A percentile compares a stretch with the other conserved stretches of the same genome.
Conservation (phyloP, 495 filamentous ascomycete genomes). For the Podospora appendiculata region DNA sequence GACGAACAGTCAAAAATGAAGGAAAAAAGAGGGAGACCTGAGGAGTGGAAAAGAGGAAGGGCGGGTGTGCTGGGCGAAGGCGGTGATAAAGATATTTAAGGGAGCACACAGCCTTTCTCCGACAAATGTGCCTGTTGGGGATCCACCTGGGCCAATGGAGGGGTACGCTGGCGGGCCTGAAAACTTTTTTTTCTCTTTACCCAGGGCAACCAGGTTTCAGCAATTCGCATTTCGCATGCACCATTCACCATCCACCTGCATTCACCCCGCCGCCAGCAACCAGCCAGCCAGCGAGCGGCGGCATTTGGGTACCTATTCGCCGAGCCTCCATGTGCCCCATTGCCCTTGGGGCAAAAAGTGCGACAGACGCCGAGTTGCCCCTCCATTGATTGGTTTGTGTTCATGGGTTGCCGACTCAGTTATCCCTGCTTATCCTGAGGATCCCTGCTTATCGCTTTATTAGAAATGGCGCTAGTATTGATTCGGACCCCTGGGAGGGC, state of each 20-base stretch:
- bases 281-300: neutral
- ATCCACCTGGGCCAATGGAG: constrained; percentile 14
- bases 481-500: constrained; percentile 13
- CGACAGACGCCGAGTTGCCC: constrained; percentile 3
- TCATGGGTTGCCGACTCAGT: constrained; percentile 10
- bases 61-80: constrained; percentile 7
- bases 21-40: constrained; percentile 17
- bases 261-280: neutral
- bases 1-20: constrained; percentile 18
- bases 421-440: constrained; percentile 10
- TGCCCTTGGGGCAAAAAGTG: constrained; percentile 4
- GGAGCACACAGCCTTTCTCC: constrained; percentile 14
- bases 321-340: neutral
- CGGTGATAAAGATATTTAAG: constrained; percentile 17
- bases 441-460: constrained; percentile 26
- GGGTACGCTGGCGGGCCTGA: constrained; percentile 15
- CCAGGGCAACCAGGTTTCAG: constrained; percentile 5
- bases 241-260: neutral
- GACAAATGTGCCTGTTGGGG: constrained; percentile 4
- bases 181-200: constrained; percentile 18
- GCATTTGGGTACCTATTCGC: neutral
- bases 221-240: too few relatives aligned
- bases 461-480: constrained; percentile 9
- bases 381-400: constrained; percentile 15
- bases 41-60: constrained; percentile 8